Percentiles rank a stretch among this genome's conserved stretches.
Conservation (phyloP, 140 eudicot genomes). For the Senecio squalidus region DNA sequence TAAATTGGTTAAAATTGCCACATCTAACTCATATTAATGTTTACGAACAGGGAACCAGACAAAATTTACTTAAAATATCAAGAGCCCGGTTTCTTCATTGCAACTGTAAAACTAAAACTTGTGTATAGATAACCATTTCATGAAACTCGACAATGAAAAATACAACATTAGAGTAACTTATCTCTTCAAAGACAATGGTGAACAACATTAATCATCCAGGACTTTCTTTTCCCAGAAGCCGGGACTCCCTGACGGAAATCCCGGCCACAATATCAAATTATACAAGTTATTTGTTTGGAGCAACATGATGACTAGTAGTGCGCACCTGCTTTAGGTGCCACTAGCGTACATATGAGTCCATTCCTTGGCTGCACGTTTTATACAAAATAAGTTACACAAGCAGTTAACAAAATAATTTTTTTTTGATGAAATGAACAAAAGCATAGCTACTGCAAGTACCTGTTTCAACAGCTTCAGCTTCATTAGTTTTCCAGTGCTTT, state of each 20-base stretch:
- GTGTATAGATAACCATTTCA: neutral
- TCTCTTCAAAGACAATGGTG: neutral
- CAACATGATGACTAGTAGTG: slow-evolving; percentile 1
- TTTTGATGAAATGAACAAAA: neutral
- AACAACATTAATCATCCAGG: slow-evolving; percentile 18
- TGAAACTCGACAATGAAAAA: slow-evolving; percentile 5
- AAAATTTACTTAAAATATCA: neutral
- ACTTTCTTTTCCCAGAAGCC: slow-evolving; percentile 7
- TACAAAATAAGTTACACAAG: neutral
- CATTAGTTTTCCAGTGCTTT: slow-evolving; percentile 79
- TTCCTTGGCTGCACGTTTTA: slow-evolving; percentile 66
- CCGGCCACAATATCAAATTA: slow-evolving; percentile 11
- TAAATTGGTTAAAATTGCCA: too few relatives aligned
- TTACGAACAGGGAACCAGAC: neutral
- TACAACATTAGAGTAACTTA: slow-evolving; percentile 17
- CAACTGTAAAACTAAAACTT: slow-evolving; percentile 5
- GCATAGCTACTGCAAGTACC: slow-evolving; percentile 25
- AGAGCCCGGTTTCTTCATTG: neutral
- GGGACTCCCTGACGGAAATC: neutral
- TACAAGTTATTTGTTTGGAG: slow-evolving; percentile 2
- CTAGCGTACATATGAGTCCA: slow-evolving; percentile 85
- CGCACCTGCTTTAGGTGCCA: slow-evolving; percentile 43
- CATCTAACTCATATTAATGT: too few relatives aligned
- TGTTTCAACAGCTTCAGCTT: slow-evolving; percentile 83
- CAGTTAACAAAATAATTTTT: neutral